Base-by-base conservation (phyloP, 2,329 filamentous ascomycete genomes). In the Aspergillus arachidicola region DNA sequence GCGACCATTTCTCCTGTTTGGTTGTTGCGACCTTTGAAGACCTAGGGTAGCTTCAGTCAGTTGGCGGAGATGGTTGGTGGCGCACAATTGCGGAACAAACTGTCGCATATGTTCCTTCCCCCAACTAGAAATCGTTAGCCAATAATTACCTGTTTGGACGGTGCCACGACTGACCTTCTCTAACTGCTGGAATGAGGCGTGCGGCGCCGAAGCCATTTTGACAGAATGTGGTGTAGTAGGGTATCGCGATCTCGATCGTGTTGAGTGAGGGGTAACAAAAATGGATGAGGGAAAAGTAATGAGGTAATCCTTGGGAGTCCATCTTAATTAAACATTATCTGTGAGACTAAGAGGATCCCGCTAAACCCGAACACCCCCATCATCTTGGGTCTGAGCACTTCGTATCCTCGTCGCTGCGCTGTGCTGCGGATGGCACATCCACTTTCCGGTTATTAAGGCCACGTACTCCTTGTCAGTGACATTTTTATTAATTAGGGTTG, bases 71-170 rank as follows among this genome's bases (percentile, higher is more conserved):
- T 94, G 78, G 97, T 97, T 19, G 50, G 38, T 19, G 50, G 58
- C 36, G 56, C 51, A 48, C 50, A 56, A 61, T 50, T 57, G 43
- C 54, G 46, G 28, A 58, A 81, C 89, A 74, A 84, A 97, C 95
- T 36, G 95, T 99, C 36, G 95, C 95, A 87, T 99, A 99, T 36
- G 95, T 99, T 66, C 95, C 95, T 84, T 99, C 95, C 73, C 95
- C 95, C 69, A 99, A 87, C 91, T 83, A 68, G 34, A 36, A 46
- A 57, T 2, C 30, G 9, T 51, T 32, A 30, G 23, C 48, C 3
- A 51, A 32, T 51, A 51, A n/a, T 51, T 32, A 21, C 9, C 7
- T 23, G 19, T 30, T 5, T 10, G 16, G 26, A 10, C 0, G 16
- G 26, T n/a, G 46, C 45, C 21, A 43, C 43, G n/a, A 48, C 67